Evolutionary conservation across 495 filamentous ascomycete species (phyloP), one percentile per base, ranked within the genome.

Genomic region (Bombardia bombarda): DNA sequence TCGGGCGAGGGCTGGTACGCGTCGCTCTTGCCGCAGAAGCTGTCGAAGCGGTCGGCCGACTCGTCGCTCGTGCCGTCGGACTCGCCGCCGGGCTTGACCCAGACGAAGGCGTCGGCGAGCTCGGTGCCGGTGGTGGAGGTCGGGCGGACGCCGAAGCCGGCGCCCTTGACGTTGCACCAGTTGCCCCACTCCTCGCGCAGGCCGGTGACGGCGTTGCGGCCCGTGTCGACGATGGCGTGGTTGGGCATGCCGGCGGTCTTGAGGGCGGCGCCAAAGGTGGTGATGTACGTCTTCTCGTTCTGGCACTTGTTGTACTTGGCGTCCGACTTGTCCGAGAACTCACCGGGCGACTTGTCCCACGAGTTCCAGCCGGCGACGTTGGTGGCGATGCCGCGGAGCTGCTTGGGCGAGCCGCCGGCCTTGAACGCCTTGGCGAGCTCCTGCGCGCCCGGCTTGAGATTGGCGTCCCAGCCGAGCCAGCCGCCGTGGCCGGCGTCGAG

Each of bases 31-130:
- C 84, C 82, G 54, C 86, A 89, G 70, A 76, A 79, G 33, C 63
- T 68, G 67, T 92, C 86, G 61, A 85, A 92, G 25, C 85, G 74
- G 45, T 57, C 49, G 10, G 84, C 71, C 28, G 66, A 60, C 26
- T 58, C 68, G 57, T 89, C 69, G 40, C 72, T 78, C 38, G 84
- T 89, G 50, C 86, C 85, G 61, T 89, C 86, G 32, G 77, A 80
- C 63, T 92, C 84, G 51, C 85, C 86, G 54, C 86, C 86, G 41
- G 84, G 85, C 77, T 88, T 89, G 52, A 85, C 68, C 86, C 84
- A 89, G 60, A 87, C 83, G 65, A 89, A 87, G 34, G 84, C 81
- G 60, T 89, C 84, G 40, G 74, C 70, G 21, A 84, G 72, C 19
- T 68, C 54, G 58, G 73, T 54, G 42, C 78, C 79, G 7, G 83